phyloP scores from a whole-genome alignment of 306 rosid genomes.

The Prosopis cineraria region DNA sequence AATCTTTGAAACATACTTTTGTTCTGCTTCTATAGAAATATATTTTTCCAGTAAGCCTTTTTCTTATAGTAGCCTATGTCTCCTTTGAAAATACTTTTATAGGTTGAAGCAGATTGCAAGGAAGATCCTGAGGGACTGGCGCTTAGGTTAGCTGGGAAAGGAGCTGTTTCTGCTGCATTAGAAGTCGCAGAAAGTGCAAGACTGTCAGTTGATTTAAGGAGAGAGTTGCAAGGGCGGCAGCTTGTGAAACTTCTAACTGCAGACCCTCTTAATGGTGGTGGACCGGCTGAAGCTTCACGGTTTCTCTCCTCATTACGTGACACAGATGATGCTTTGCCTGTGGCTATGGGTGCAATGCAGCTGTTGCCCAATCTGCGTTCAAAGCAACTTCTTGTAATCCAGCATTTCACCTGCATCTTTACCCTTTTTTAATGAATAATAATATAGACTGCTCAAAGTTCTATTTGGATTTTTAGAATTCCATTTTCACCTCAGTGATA shows the following conservation, averaged over 20 bases:
- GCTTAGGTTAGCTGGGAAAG: slow-evolving; percentile 92
- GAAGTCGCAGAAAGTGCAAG: slow-evolving; percentile 99
- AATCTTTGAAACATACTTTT: not conserved
- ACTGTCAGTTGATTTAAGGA: slow-evolving; percentile 82
- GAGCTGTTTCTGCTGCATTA: slow-evolving; percentile 98
- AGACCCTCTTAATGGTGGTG: slow-evolving; percentile 97
- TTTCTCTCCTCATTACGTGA: slow-evolving; percentile 95
- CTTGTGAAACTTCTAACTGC: slow-evolving; percentile 99
- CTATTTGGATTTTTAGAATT: slow-evolving; percentile 29
- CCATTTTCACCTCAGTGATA: slow-evolving; percentile 32
- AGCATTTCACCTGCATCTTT: slow-evolving; percentile 31
- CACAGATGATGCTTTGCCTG: slow-evolving; percentile 95
- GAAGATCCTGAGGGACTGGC: slow-evolving; percentile 99
- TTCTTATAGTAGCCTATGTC: not conserved
- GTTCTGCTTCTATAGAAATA: slow-evolving; percentile 3
- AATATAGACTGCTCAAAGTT: slow-evolving; percentile 13
- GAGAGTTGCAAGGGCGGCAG: slow-evolving; percentile 96
- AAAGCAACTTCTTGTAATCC: slow-evolving; percentile 93
- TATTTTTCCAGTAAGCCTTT: slow-evolving; percentile 4
- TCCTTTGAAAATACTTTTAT: slow-evolving; percentile 29
- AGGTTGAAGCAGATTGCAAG: slow-evolving; percentile 98
- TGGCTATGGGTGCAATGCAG: slow-evolving; percentile 99
- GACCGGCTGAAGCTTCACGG: slow-evolving; percentile 99
- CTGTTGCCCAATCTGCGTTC: slow-evolving; percentile 93
- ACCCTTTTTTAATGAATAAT: not conserved